Base-by-base conservation (phyloP, 257 asterid genomes). In the Nicotiana sylvestris region DNA sequence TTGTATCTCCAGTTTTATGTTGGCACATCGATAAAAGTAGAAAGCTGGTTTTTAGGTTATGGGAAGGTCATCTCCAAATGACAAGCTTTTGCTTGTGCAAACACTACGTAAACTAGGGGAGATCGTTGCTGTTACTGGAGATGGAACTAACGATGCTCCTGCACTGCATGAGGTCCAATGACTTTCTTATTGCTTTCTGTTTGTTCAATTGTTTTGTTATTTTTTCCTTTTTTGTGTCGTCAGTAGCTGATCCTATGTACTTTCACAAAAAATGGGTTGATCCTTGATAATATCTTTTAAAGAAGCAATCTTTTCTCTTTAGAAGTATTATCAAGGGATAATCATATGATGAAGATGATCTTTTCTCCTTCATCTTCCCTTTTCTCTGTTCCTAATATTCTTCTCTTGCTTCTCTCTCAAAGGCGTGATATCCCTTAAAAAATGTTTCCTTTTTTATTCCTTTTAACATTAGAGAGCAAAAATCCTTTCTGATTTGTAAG, bases 91-190 rank as follows among this genome's bases (percentile, higher is more conserved):
- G 84, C 97, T 96, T 21, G 98, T 96, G 78, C 97, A 94, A 90
- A 88, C 98, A 56, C 87, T 96, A 43, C 97, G 98, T 85, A 92
- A 87, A 88, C 92, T 12, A 82, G 99, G 99, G 78, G 97, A 96
- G 53, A 97, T 96, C 55, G 98, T 93, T 81, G 98, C 98, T 33
- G 99, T 96, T 27, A 93, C 98, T 60, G 99, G 98, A 85, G 98
- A 96, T 82, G 98, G 98, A 88, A 94, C 98, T 67, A 96, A 96
- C 81, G 99, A 94, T 80, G 98, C 99, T 74, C 98, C 98, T 6
- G 99, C 99, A 69, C 91, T 96, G 85, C 98, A 96, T 84, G 99
- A 96, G 95, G 99, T 95, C 88, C 69, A 84, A 66, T 81, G 65
- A 62, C 57, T 16, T 65, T 83, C 51, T 79, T 17, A 5, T 81